A percentile compares a stretch with the other conserved stretches of the same genome.
Conservation (phyloP, 176 grass and related monocot species). For the Calamus simplicifolius region DNA sequence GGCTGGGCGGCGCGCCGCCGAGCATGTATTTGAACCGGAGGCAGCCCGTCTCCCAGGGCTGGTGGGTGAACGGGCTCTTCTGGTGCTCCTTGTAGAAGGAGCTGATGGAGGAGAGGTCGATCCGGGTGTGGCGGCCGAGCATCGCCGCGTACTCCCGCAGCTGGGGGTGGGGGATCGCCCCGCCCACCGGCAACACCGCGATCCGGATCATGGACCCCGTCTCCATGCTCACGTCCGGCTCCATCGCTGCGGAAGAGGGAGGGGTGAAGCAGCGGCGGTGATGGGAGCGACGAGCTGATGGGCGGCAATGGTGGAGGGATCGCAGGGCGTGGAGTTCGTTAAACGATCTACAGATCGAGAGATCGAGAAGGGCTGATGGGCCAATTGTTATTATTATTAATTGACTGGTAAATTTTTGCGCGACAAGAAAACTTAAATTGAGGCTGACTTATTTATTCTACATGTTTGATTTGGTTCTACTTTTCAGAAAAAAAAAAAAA, state of each 20-base stretch:
- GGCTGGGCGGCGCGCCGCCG: slow-evolving; percentile 63
- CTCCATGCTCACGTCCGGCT: slow-evolving; percentile 96
- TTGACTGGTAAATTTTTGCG: too few species aligned
- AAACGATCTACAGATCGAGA: too few species aligned
- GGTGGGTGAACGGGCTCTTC: slow-evolving; percentile 83
- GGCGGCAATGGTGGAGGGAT: too few species aligned
- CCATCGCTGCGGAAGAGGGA: slow-evolving; percentile 35
- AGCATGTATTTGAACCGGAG: slow-evolving; percentile 88
- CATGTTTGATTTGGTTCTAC: too few species aligned
- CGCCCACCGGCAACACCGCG: slow-evolving; percentile 75
- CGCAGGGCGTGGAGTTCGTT: too few species aligned
- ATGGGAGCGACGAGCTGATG: too few species aligned
- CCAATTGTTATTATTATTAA: too few species aligned
- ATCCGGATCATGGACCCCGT: slow-evolving; percentile 75
- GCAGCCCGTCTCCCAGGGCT: slow-evolving; percentile 77
- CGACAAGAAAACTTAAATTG: too few species aligned
- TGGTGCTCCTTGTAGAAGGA: slow-evolving; percentile 97
- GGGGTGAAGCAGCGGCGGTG: too few species aligned
- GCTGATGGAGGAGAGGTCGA: slow-evolving; percentile 67
- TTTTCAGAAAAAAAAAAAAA: too few species aligned
- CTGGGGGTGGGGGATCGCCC: slow-evolving; percentile 48
- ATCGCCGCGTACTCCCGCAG: slow-evolving; percentile 75
- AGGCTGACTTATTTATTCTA: too few species aligned
- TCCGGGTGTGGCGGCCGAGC: slow-evolving; percentile 51
- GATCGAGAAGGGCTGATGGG: too few species aligned